Evolutionary conservation across 345 rosid species (phyloP), one percentile per base, ranked within the genome.

Genomic region (Citrus inodora): DNA sequence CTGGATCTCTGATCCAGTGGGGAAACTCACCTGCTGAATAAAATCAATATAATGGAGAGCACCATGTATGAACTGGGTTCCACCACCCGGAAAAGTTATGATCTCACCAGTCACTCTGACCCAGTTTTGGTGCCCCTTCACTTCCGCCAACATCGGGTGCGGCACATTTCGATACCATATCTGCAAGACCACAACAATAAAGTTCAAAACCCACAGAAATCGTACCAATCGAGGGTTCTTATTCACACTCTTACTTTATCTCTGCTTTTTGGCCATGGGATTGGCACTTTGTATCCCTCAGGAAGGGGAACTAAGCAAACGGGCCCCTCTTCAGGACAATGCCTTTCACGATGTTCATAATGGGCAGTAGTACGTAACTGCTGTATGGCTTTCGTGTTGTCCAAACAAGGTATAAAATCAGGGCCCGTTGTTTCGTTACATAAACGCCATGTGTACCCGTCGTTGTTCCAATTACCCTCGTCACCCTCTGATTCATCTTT

Each of bases 51-150:
- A 96, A 75, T 94, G 97, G 27, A 86, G 89, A 22, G 99, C 99
- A 73, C 98, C 98, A 76, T 94, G 97, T 75, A 94, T 94, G 80
- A 96, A 96, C 82, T 94, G 99, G 3, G 98, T 96, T 35, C 99
- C 99, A 30, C 99, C 98, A 17, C 99, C 98, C 0, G 98, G 99
- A 85, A 96, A 96, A 9, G 93, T 94, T 79, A 96, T 85, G 86
- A 94, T 90, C 80, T 96, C 99, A 10, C 99, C 98, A 1, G 92
- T 86, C 48, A 94, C 92, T 86, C 94, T 94, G 25, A 96, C 92
- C 99, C 98, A 94, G 71, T 96, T 96, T 72, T 96, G 99, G 73
- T 94, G 99, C 71, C 98, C 98, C 83, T 96, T 96, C 77, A 96
- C 88, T 70, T 90, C 86, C 9, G 94, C 98, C 63, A 96, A 85